A percentile compares a stretch with the other conserved stretches of the same genome.
Conservation (phyloP, 2,329 filamentous ascomycete species). For the Xylaria hypoxylon region DNA sequence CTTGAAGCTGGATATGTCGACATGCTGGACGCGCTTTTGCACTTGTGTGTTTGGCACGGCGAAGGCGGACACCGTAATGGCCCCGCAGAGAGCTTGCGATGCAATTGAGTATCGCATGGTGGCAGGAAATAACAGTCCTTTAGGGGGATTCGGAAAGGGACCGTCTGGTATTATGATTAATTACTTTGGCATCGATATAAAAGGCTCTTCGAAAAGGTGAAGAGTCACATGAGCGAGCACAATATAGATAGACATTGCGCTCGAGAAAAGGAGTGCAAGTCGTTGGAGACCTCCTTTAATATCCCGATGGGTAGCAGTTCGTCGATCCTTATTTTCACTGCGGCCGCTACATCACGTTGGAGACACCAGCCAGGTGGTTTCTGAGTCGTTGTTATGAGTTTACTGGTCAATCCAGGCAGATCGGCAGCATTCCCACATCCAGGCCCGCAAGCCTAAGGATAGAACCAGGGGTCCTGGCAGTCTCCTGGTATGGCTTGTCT, state of each 20-base stretch:
- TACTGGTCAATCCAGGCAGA: slow-evolving; percentile 31
- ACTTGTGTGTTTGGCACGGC: slow-evolving; percentile 37
- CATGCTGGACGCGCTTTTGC: slow-evolving; percentile 39
- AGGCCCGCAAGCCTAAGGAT: slow-evolving; percentile 15
- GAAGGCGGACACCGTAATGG: slow-evolving; percentile 46
- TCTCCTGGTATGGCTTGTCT: slow-evolving; percentile 34
- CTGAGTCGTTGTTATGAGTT: slow-evolving; percentile 32
- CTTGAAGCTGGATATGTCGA: slow-evolving; percentile 47
- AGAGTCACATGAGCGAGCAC: slow-evolving; percentile 33
- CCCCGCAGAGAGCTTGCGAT: slow-evolving; percentile 46
- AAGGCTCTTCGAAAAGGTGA: slow-evolving; percentile 31
- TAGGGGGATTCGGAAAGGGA: slow-evolving; percentile 1
- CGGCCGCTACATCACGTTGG: slow-evolving; percentile 25
- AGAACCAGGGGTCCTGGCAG: slow-evolving; percentile 25
- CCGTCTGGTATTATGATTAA: slow-evolving; percentile 40
- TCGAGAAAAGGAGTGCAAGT: slow-evolving; percentile 31
- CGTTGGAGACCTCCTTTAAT: slow-evolving; percentile 38
- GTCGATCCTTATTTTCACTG: slow-evolving; percentile 48
- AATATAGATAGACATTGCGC: slow-evolving; percentile 31
- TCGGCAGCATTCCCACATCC: slow-evolving; percentile 36
- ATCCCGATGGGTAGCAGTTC: slow-evolving; percentile 34
- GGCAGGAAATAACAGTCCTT: slow-evolving; percentile 8
- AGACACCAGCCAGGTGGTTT: slow-evolving; percentile 29
- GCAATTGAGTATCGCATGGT: slow-evolving; percentile 47
- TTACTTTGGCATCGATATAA: slow-evolving; percentile 23